Base-by-base conservation (phyloP, 2,329 filamentous ascomycete genomes). In the Cladosporium phlei region DNA sequence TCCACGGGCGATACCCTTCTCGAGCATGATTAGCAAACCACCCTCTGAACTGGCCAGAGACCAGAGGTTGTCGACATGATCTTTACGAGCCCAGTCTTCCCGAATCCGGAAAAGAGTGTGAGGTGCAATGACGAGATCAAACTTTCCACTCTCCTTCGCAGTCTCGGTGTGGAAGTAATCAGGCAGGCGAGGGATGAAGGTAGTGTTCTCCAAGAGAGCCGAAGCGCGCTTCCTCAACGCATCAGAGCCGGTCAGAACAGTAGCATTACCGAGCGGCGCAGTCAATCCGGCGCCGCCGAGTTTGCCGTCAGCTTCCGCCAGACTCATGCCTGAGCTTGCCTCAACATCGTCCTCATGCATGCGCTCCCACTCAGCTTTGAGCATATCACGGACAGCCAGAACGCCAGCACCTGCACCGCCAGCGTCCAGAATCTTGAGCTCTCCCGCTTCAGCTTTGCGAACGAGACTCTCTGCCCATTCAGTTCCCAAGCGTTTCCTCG, bases 1-100 rank as follows among this genome's bases (percentile, higher is more conserved):
- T 0, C 93, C 93, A 33, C 88, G 81, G 10, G 89, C 87, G 10
- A 95, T 80, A 0, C 89, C 93, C 65, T 96, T 97, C 65, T 98
- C 93, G 17, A 96, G 70, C 3, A 97, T 69, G 38, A 97, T 79
- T 4, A 98, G 74, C 11, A 98, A 78, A 27, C 93, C 93, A 1
- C 91, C 91, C 14, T 90, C 77, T 1, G 86, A 86, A 43, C 86
- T 87, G 3, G 96, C 74, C 40, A 96, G 74, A 11, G 80, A 83
- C 93, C 93, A 98, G 1, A 97, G 77, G 51, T 95, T 95, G 60
- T 94, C 82, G 16, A 96, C 73, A 43, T 93, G 75, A 25, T 84
- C 78, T 60, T 86, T 90, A 35, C 90, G 84, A 59, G 85, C 73
- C 58, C 83, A 87, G 9, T 85, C 83, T 62, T 91, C 84, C 50